Conservation (phyloP, 306 rosid genomes). For the Myrica gale region DNA sequence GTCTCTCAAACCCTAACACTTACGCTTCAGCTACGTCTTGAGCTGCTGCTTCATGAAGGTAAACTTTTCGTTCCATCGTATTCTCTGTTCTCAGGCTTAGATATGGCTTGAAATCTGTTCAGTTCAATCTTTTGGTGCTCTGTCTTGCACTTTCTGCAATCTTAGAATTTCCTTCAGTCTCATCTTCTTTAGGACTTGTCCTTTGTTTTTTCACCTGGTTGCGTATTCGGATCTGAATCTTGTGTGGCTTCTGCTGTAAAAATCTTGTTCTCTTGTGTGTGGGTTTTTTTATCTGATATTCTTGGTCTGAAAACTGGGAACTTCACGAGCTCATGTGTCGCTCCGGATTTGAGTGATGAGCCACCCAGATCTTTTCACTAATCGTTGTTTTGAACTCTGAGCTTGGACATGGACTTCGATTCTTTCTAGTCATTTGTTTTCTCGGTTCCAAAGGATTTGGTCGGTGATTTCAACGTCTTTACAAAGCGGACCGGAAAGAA, state of each 20-base stretch:
- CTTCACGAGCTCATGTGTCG: neutral
- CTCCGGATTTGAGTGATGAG: conserved; percentile 23
- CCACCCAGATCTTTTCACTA: neutral
- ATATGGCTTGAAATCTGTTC: neutral
- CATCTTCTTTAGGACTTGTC: neutral
- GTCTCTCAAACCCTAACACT: neutral
- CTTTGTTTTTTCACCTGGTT: neutral
- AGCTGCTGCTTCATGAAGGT: neutral
- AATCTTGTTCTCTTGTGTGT: neutral
- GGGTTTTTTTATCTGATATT: neutral
- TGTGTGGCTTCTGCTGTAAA: neutral
- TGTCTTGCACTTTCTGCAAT: neutral
- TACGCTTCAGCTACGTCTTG: neutral
- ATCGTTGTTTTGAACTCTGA: neutral
- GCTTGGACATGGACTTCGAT: neutral
- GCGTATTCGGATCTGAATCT: neutral
- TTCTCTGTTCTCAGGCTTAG: neutral
- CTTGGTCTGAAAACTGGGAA: neutral
- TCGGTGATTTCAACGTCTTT: neutral
- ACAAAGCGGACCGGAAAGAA: neutral
- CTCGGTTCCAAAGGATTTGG: neutral
- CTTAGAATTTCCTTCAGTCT: neutral
- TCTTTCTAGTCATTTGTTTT: neutral
- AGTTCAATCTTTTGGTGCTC: neutral
- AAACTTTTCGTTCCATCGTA: neutral